A percentile compares a stretch with the other conserved stretches of the same genome.
Conservation (phyloP, 148 eudicot genomes). For the Rhododendron simsii region DNA sequence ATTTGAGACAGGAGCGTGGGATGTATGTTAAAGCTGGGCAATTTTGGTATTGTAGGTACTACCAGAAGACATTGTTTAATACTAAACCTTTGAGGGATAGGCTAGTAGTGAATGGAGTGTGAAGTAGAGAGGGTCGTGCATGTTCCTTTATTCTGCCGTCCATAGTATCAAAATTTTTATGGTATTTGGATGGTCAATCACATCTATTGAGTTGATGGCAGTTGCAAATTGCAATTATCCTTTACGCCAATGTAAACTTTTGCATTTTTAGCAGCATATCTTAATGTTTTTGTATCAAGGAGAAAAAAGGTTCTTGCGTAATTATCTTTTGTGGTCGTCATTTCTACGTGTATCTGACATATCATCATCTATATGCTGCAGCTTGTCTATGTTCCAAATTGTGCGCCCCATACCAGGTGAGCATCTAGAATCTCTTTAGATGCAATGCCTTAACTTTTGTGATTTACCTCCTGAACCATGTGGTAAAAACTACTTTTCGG, state of each 20-base stretch:
- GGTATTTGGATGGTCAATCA: too few relatives aligned
- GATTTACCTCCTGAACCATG: neutral
- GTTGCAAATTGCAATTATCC: neutral
- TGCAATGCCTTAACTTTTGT: neutral
- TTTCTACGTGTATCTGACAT: neutral
- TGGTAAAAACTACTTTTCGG: neutral
- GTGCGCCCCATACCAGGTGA: constrained; percentile 1
- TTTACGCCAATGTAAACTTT: neutral
- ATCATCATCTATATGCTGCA: neutral
- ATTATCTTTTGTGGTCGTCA: neutral
- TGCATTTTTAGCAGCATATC: neutral
- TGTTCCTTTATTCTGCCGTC: neutral
- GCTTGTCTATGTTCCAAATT: constrained; percentile 7
- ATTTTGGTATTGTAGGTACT: neutral
- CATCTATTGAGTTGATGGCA: neutral
- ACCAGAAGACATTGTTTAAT: neutral
- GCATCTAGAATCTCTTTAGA: neutral
- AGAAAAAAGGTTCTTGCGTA: neutral
- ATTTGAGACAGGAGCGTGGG: neutral
- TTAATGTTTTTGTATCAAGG: neutral
- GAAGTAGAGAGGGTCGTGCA: neutral
- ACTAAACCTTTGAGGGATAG: neutral
- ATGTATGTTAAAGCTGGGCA: neutral
- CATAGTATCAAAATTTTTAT: too few relatives aligned
- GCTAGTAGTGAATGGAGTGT: neutral